Evolutionary conservation across 192 early-diverging fungal species (phyloP).

Genomic region (Backusella tuberculispora): DNA sequence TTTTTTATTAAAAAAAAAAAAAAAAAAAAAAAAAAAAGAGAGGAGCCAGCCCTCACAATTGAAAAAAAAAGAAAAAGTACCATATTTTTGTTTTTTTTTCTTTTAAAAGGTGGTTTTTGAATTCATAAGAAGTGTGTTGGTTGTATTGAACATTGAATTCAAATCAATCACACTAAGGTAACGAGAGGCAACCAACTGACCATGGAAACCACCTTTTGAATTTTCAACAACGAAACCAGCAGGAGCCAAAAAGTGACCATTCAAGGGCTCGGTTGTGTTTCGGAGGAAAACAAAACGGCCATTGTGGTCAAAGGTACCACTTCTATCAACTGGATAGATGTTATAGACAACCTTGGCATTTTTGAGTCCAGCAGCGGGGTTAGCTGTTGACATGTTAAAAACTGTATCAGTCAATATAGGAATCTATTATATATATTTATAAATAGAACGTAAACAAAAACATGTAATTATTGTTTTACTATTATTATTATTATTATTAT

Average conservation of each 20-base stretch:
- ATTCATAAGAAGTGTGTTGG: not conserved
- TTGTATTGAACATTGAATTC: not conserved
- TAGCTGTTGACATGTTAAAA: not conserved
- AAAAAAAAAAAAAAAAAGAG: not conserved
- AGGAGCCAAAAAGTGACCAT: not conserved
- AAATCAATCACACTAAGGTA: not conserved
- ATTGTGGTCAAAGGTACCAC: not conserved
- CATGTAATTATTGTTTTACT: no score
- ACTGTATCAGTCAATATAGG: conserved; percentile 3
- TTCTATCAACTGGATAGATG: not conserved
- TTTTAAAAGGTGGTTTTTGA: not conserved
- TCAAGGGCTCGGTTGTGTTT: not conserved
- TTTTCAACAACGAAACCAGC: conserved; percentile 8
- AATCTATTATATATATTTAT: not conserved
- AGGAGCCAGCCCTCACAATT: no score
- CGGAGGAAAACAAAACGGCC: not conserved
- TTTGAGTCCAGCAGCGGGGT: not conserved
- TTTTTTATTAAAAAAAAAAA: no score
- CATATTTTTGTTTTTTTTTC: not conserved
- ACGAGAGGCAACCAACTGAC: not conserved
- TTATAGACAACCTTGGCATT: not conserved
- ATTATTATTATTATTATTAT: not conserved
- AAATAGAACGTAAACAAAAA: not conserved
- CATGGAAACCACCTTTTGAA: conserved; percentile 4
- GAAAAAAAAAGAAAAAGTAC: no score